Evolutionary conservation across 768 basidiomycete genomes (phyloP), one percentile per base, ranked within the genome.

Genomic region (Ephemerocybe angulata): DNA sequence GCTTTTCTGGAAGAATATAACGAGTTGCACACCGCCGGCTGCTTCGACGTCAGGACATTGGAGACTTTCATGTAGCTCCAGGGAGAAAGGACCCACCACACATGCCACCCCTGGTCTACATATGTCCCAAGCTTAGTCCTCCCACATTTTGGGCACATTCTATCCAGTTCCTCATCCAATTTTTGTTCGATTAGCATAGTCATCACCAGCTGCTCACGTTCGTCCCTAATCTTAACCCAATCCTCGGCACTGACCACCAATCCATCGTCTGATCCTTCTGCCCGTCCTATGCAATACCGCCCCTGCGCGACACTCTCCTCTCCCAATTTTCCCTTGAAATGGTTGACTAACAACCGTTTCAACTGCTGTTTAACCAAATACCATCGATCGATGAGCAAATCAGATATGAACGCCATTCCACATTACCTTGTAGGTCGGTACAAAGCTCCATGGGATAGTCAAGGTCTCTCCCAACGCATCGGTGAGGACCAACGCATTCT

Each of bases 111-210:
- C 2, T 27, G 10, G 44, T 25, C 44, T 24, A 3, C 4, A 46
- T 24, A 22, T 12, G 44, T 46, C 22, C 44, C 44, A 24, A 46
- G 44, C 27, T 46, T 46, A 15, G 44, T 46, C 25, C 11, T 24
- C 22, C 44, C 44, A 46, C 44, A 46, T 46, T 46, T 46, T 46
- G 44, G 44, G 27, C 44, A 46, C 27, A 24, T 25, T 27, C 28
- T 24, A 10, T 15, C 24, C 1, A 46, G 27, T 25, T 46, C 44
- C 24, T 24, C 6, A 6, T 12, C 44, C 1, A 5, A 24, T 25
- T 15, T 25, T 5, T 41, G 7, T 41, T 41, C 10, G 17, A 41
- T 19, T 5, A 41, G 38, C 38, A 41, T 41, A 41, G 10, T 25
- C 44, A 46, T 46, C n/a, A 46, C 44, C 19, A 46, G 24, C 2